Percentiles rank a stretch among this genome's conserved stretches.
Conservation (phyloP, 768 basidiomycete species). For the Trichaptum fuscoviolaceum region DNA sequence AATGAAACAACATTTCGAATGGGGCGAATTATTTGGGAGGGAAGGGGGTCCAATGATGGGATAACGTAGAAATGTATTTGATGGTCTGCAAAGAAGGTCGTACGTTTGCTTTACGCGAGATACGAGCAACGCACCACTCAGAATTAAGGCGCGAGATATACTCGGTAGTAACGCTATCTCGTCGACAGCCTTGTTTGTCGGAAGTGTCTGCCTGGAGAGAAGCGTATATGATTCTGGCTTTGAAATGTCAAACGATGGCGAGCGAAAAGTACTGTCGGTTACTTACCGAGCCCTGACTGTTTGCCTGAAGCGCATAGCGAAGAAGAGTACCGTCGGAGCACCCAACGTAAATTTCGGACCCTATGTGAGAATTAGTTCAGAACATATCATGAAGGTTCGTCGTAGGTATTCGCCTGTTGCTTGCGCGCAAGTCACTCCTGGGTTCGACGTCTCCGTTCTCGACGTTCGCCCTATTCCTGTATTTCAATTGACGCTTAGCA, state of each 20-base stretch:
- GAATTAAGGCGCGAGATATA: conserved; percentile 66
- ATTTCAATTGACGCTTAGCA: conserved; percentile 22
- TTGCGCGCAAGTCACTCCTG: conserved; percentile 7
- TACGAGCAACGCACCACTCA: conserved; percentile 52
- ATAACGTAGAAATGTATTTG: conserved; percentile 76
- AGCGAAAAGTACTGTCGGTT: conserved; percentile 10
- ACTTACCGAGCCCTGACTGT: conserved; percentile 44
- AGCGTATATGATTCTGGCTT: conserved; percentile 60
- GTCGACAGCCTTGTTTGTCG: conserved; percentile 67
- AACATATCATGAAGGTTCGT: conserved; percentile 3
- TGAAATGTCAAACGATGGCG: conserved; percentile 20
- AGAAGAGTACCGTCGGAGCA: conserved; percentile 81
- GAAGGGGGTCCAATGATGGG: conserved; percentile 72
- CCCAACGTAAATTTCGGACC: conserved; percentile 82
- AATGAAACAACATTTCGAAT: conserved; percentile 77
- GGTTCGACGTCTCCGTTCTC: not conserved
- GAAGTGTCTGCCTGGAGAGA: conserved; percentile 63
- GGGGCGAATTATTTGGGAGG: conserved; percentile 57
- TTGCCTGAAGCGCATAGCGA: conserved; percentile 68
- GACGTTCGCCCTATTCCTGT: not conserved
- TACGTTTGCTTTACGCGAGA: conserved; percentile 7
- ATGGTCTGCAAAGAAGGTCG: conserved; percentile 32
- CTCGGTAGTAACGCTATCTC: conserved; percentile 76
- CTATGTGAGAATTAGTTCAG: conserved; percentile 29
- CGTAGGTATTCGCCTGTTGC: not conserved